Percentiles rank a stretch among this genome's conserved stretches.
Conservation (phyloP, 2,329 filamentous ascomycete species). For the Colletotrichum salicis region DNA sequence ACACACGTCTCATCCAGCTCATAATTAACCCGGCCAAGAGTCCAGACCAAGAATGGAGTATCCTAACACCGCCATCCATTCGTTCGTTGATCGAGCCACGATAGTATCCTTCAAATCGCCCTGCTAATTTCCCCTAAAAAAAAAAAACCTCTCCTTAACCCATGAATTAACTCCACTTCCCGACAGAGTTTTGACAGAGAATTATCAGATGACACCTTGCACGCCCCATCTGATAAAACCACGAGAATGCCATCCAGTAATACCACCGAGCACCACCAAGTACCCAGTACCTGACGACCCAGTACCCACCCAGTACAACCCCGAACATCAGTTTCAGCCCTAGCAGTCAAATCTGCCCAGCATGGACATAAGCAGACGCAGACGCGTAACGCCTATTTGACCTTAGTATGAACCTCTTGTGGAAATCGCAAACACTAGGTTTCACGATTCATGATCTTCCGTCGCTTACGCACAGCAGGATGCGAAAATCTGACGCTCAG, state of each 20-base stretch:
- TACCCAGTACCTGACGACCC: not conserved
- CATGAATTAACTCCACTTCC: conserved; percentile 1
- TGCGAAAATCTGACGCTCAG: not conserved
- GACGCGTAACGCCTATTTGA: not conserved
- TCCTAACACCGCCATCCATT: too few species aligned
- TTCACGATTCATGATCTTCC: not conserved
- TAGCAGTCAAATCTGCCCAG: not conserved
- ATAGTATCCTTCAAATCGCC: not conserved
- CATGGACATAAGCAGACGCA: not conserved
- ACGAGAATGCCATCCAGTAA: not conserved
- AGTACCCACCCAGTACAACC: not conserved
- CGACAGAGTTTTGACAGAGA: not conserved
- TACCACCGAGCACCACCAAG: too few species aligned
- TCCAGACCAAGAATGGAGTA: too few species aligned
- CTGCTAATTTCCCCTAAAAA: not conserved
- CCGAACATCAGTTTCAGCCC: not conserved
- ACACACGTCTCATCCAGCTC: not conserved
- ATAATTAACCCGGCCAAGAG: not conserved
- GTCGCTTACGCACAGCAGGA: not conserved
- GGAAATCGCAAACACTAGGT: not conserved
- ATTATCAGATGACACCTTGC: not conserved
- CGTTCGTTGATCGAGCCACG: not conserved
- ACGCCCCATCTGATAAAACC: not conserved
- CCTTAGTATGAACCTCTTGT: not conserved
- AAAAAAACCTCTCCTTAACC: not conserved